Evolutionary conservation across 2,329 filamentous ascomycete species (phyloP), one percentile per base, ranked within the genome.

Genomic region (Xylaria sp.): DNA sequence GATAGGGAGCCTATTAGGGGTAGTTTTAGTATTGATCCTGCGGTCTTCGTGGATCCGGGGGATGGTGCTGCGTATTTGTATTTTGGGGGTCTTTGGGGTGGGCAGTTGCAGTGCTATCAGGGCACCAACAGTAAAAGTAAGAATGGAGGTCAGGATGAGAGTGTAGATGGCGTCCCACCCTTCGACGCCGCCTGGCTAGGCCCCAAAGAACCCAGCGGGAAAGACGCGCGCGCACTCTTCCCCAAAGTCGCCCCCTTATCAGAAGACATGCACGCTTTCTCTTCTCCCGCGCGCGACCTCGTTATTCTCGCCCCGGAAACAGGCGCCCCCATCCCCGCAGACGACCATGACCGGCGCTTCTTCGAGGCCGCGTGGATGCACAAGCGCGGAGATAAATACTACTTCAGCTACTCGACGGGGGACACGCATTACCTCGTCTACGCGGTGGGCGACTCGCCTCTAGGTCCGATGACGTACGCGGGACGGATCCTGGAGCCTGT

Each of bases 341-440:
- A 90, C 74, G 91, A 94, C 78, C 92, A 94, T 77, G 90, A 91
- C 69, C 81, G 90, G 18, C 86, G 92, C 8, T 94, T 94, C 85
- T 94, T 94, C 78, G 92, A 94, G 81, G 92, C 91, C 0, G 89
- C 92, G 1, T 94, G 92, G 92, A 84, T 93, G 85, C 92, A 94
- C 82, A 92, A 92, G 84, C 87, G 88, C 76, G 82, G 86, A 0
- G 90, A 86, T 1, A 86, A 83, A 69, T 94, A 94, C 81, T 93
- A 93, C 82, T 92, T 94, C 78, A 90, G 88, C 65, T 93, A 93
- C 82, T 92, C 90, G 71, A 94, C 91, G 1, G 92, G 92, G 23
- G 92, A 94, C 80, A 90, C 92, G 39, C 92, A 94, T 79, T 92
- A 85, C 79, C 82, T 94, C 39, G 90, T 85, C 72, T 94, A 93